Evolutionary conservation across 2,329 filamentous ascomycete genomes (phyloP).

Genomic region (Alternaria consortialis): DNA sequence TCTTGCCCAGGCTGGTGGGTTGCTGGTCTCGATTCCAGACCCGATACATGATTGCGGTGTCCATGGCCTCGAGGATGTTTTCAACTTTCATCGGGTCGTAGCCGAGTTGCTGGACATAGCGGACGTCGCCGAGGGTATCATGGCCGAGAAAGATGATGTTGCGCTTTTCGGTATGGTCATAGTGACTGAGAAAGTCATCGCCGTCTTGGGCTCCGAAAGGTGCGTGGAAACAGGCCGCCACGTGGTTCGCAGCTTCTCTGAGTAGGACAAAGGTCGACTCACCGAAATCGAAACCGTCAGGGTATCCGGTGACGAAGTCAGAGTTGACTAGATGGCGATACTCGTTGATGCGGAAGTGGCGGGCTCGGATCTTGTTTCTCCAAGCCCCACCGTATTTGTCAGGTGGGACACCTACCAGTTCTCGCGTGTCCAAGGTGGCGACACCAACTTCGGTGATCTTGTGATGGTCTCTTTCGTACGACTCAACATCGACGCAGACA

Average conservation of each 20-base stretch:
- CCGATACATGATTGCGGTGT: conserved; percentile 77
- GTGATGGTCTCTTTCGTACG: conserved; percentile 72
- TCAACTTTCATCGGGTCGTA: conserved; percentile 65
- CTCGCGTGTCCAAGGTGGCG: conserved; percentile 76
- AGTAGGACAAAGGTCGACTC: conserved; percentile 64
- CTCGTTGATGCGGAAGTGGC: conserved; percentile 82
- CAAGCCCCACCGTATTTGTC: conserved; percentile 71
- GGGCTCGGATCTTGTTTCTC: conserved; percentile 70
- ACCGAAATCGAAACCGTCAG: conserved; percentile 78
- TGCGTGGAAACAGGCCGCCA: conserved; percentile 66
- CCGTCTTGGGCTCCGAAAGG: conserved; percentile 57
- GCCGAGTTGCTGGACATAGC: conserved; percentile 71
- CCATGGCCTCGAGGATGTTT: conserved; percentile 71
- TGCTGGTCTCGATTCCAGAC: conserved; percentile 65
- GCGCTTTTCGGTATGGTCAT: conserved; percentile 52
- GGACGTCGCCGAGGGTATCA: conserved; percentile 72
- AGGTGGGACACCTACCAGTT: conserved; percentile 65
- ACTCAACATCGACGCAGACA: conserved; percentile 83
- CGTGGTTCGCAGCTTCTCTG: conserved; percentile 54
- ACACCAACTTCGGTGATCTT: conserved; percentile 87
- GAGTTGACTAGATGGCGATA: conserved; percentile 71
- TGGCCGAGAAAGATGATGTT: conserved; percentile 84
- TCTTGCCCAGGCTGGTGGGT: conserved; percentile 64
- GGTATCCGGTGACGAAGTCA: conserved; percentile 75
- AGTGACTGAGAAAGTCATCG: conserved; percentile 2